Conservation (phyloP, 768 basidiomycete species). For the Leucocoprinus birnbaumii region DNA sequence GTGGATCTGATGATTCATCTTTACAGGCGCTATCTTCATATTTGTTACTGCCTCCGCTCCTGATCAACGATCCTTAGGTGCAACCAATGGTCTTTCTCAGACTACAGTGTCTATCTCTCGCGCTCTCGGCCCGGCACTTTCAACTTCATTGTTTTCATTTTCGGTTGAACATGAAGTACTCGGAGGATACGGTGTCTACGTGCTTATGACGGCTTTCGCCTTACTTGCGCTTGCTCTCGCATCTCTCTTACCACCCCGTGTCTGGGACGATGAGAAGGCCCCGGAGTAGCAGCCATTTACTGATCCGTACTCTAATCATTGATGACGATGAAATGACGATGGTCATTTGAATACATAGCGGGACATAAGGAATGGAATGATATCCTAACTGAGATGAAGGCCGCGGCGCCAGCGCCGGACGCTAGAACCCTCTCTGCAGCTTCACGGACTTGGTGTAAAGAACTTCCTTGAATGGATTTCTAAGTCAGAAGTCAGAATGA, state of each 20-base stretch:
- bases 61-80: conserved; percentile 45
- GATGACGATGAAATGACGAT: too few species aligned
- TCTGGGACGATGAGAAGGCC: conserved; percentile 32
- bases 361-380: too few species aligned
- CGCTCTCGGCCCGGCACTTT: conserved; percentile 45
- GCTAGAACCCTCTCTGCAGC: too few species aligned
- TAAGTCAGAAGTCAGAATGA: too few species aligned
- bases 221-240: conserved; percentile 29
- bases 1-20: not conserved
- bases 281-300: too few species aligned
- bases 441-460: too few species aligned
- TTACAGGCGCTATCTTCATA: conserved; percentile 46
- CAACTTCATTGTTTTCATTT: conserved; percentile 50
- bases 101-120: conserved; percentile 41
- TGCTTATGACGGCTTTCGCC: conserved; percentile 30
- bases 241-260: conserved; percentile 30
- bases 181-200: conserved; percentile 45
- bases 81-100: conserved; percentile 48
- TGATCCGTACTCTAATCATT: too few species aligned
- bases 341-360: too few species aligned
- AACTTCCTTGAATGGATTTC: too few species aligned
- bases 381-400: too few species aligned
- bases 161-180: conserved; percentile 46
- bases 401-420: too few species aligned
- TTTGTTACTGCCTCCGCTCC: conserved; percentile 49